Conservation (phyloP, 208 protist species). For the Crithidia acanthocephali region DNA sequence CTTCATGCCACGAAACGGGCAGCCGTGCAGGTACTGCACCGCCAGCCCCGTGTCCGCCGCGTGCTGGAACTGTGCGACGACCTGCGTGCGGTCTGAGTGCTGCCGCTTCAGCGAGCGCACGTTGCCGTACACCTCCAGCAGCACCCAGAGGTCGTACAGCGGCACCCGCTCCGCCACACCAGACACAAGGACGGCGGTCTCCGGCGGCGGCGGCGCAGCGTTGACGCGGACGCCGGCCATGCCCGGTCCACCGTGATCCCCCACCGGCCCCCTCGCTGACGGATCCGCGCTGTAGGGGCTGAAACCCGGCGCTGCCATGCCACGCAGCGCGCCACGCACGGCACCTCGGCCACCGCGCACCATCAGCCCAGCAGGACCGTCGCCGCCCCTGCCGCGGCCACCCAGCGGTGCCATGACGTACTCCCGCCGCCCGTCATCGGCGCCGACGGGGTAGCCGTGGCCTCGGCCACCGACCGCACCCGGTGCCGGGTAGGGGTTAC, state of each 20-base stretch:
- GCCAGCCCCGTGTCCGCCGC: constrained; percentile 62
- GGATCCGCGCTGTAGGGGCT: constrained; percentile 22
- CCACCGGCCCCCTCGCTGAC: constrained; percentile 6
- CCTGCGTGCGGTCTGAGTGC: constrained; percentile 70
- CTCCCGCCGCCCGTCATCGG: neutral
- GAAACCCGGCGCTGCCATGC: constrained; percentile 27
- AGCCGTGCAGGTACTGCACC: constrained; percentile 75
- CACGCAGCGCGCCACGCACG: constrained; percentile 25
- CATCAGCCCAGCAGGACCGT: constrained; percentile 1
- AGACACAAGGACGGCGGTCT: constrained; percentile 70
- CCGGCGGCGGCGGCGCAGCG: constrained; percentile 16
- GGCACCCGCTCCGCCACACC: constrained; percentile 67
- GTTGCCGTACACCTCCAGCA: constrained; percentile 92
- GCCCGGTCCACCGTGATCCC: constrained; percentile 3
- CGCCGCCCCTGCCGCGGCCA: neutral
- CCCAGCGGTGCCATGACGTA: neutral
- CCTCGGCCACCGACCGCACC: neutral
- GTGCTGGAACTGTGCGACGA: constrained; percentile 86
- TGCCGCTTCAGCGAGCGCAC: constrained; percentile 85
- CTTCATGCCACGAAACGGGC: constrained; percentile 63
- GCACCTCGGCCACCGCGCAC: constrained; percentile 31
- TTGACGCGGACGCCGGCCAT: neutral
- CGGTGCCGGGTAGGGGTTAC: neutral
- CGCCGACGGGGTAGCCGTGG: neutral
- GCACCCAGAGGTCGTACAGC: constrained; percentile 84